Base-by-base conservation (phyloP, 2,329 filamentous ascomycete genomes). In the Fusarium humuli region DNA sequence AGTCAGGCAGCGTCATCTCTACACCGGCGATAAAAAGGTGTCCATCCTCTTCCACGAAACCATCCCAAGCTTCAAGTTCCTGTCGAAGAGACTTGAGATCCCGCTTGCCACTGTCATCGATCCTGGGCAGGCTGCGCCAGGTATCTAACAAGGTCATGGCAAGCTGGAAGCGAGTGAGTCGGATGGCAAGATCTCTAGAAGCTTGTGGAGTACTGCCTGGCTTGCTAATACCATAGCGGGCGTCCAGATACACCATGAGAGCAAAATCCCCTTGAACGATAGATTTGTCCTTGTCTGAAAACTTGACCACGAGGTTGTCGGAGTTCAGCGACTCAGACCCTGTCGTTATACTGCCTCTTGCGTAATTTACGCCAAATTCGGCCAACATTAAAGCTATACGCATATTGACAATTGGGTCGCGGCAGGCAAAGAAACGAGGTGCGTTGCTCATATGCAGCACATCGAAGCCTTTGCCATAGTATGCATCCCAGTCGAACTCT, bases 381-480 rank as follows among this genome's bases (percentile, higher is more conserved):
- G 82, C 80, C 30, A 89, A 76, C 79, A 87, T 84, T 13, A 89
- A 69, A 65, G 80, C 79, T 3, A 90, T 79, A 4, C 85, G 80
- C 76, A 82, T 76, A 57, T 90, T 87, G 8, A 81, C 79, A 6
- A 87, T 72, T 0, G 71, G 30, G 59, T 89, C 86, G 1, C 77
- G 74, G 3, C 84, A 85, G 6, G 82, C 71, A 72, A 87, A 89
- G 49, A 90, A 79, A 18, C 87, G 79, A 27, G 86, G 83, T 25
- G 85, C 81, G 34, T 76, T 79, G 62, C 81, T 84, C 74, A 91
- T 86, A 75, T 96, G 91, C 61, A 96, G 80, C 8, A 97, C 93
- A 75, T 99, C 92, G 69, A 94, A 97, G 0, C 96, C 96, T 1
- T 76, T 72, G 0, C 94, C 94, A 75, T 99, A 99, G 25, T 86